phyloP scores from a whole-genome alignment of 805 yeast genomes.

The Teunomyces panamensis region DNA sequence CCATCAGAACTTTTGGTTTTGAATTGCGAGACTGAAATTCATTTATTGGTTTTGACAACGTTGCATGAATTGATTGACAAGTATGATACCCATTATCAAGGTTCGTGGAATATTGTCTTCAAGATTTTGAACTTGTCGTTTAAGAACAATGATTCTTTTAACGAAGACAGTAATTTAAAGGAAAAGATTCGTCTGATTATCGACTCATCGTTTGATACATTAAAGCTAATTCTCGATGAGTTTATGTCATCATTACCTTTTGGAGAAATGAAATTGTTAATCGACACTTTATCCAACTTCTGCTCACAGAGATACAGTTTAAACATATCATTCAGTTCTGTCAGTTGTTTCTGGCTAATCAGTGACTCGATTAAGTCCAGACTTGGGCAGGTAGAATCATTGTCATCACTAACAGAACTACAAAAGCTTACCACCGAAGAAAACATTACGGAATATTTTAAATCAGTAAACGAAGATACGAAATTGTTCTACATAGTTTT shows the following conservation, averaged over 20 bases:
- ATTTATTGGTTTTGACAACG: slow-evolving; percentile 58
- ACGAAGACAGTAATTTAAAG: slow-evolving; percentile 29
- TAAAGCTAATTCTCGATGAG: slow-evolving; percentile 83
- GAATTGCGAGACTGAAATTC: slow-evolving; percentile 66
- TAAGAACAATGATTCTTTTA: slow-evolving; percentile 20
- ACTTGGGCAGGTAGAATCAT: slow-evolving; percentile 1
- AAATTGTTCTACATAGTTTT: slow-evolving; percentile 25
- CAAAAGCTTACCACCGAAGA: not conserved
- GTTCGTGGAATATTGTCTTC: slow-evolving; percentile 76
- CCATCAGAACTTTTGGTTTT: slow-evolving; percentile 45
- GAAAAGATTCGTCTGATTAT: slow-evolving; percentile 53
- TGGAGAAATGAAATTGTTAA: slow-evolving; percentile 57
- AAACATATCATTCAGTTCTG: slow-evolving; percentile 86
- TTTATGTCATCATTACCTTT: slow-evolving; percentile 71
- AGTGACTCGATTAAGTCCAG: slow-evolving; percentile 60
- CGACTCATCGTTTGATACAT: slow-evolving; percentile 73
- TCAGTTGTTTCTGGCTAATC: slow-evolving; percentile 88
- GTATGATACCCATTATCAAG: slow-evolving; percentile 57
- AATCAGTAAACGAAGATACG: slow-evolving; percentile 13
- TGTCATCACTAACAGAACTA: slow-evolving; percentile 1
- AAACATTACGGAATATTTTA: slow-evolving; percentile 4
- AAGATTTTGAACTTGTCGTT: slow-evolving; percentile 61
- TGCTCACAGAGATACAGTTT: slow-evolving; percentile 69
- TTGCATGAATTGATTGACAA: slow-evolving; percentile 73
- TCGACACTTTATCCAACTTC: slow-evolving; percentile 71